phyloP scores from a whole-genome alignment of 768 basidiomycete species.

The Stropharia rugosoannulata region DNA sequence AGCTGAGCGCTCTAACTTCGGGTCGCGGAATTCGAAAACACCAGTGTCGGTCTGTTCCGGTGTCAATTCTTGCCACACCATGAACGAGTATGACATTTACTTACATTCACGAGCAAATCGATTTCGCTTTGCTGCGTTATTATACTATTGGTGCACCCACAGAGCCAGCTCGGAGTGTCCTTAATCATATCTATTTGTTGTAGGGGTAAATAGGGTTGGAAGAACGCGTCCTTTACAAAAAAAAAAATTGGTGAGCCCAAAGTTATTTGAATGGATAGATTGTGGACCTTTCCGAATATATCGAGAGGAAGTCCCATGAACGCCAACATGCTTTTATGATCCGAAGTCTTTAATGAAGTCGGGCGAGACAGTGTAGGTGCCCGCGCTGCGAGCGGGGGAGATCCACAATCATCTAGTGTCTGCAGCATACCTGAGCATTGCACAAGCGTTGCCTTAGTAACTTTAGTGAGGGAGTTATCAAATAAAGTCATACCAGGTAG shows the following conservation, averaged over 20 bases:
- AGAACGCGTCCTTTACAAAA: constrained; percentile 77
- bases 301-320: constrained; percentile 94
- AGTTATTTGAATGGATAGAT: not conserved
- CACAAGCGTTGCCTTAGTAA: constrained; percentile 3
- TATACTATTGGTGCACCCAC: constrained; percentile 94
- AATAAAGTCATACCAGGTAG: constrained; percentile 65
- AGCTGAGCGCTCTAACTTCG: constrained; percentile 72
- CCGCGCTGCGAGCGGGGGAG: constrained; percentile 73
- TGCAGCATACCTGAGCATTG: constrained; percentile 72
- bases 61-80: not conserved
- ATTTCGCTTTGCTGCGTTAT: constrained; percentile 92
- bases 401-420: constrained; percentile 88
- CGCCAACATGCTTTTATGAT: constrained; percentile 86
- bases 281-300: constrained; percentile 80
- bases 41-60: constrained; percentile 78
- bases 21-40: constrained; percentile 83
- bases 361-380: constrained; percentile 60
- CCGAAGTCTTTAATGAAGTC: constrained; percentile 82
- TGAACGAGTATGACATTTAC: constrained; percentile 13
- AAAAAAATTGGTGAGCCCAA: not conserved
- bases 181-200: constrained; percentile 91
- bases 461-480: not conserved
- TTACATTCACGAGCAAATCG: constrained; percentile 87
- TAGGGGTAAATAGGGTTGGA: constrained; percentile 95
- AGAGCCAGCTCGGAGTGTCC: constrained; percentile 82